These are phyloP conservation scores for Botryotinia narcissicola DNA, from an alignment of 2,329 filamentous ascomycete genomes.

Conservation along the genomic window DNA sequence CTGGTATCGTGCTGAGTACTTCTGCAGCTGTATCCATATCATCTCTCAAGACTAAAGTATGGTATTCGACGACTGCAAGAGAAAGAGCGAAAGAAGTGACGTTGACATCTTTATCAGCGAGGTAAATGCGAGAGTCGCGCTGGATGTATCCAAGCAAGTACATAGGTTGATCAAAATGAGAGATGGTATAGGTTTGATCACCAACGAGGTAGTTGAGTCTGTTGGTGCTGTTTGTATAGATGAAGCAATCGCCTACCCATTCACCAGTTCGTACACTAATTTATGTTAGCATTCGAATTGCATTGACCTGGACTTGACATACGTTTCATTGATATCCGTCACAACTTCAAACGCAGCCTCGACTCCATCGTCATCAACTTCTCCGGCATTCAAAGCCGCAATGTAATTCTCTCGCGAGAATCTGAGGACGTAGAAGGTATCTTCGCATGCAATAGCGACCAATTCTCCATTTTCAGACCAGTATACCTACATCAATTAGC, in stretches of 20 bases:
- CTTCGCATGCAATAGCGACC: conserved; percentile 88
- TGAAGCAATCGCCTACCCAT: conserved; percentile 98
- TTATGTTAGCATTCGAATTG: conserved; percentile 29
- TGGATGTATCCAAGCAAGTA: conserved; percentile 95
- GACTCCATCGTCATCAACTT: conserved; percentile 81
- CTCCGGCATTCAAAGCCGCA: conserved; percentile 75
- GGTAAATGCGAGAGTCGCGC: conserved; percentile 90
- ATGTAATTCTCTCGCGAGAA: conserved; percentile 88
- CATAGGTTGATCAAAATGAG: conserved; percentile 93
- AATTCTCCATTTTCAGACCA: conserved; percentile 98
- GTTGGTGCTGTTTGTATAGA: conserved; percentile 97
- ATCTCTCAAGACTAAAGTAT: conserved; percentile 88
- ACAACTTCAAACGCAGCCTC: conserved; percentile 96
- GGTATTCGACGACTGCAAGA: conserved; percentile 91
- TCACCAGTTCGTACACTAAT: conserved; percentile 82
- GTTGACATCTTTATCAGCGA: conserved; percentile 92
- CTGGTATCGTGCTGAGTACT: conserved; percentile 76
- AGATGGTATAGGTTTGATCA: conserved; percentile 96
- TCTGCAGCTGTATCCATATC: conserved; percentile 91
- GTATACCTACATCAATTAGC: conserved; percentile 61
- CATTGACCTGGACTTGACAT: conserved; percentile 33
- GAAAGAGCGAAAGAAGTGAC: conserved; percentile 90
- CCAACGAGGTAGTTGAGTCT: conserved; percentile 96
- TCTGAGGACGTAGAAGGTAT: conserved; percentile 89
- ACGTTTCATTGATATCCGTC: conserved; percentile 90